phyloP scores from a whole-genome alignment of 208 protist genomes.

The Naegleria gruberi region DNA sequence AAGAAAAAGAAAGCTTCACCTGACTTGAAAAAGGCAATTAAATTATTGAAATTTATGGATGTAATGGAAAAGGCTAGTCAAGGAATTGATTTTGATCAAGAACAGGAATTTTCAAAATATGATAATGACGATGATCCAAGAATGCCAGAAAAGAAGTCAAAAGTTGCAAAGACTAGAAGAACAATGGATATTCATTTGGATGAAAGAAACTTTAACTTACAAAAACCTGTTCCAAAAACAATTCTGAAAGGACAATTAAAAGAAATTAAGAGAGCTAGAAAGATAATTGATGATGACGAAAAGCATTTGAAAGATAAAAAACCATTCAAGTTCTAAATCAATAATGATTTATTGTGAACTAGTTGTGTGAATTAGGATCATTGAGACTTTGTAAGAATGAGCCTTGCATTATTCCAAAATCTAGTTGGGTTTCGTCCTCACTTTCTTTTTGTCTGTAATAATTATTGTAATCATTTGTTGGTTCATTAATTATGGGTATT shows the following conservation, averaged over 20 bases:
- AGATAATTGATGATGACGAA: not conserved
- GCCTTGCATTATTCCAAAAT: not conserved
- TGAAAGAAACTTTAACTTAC: not conserved
- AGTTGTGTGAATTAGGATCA: too few relatives aligned
- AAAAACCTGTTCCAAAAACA: not conserved
- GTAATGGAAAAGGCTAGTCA: not conserved
- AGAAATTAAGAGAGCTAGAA: not conserved
- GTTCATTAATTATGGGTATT: too few relatives aligned
- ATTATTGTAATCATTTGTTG: too few relatives aligned
- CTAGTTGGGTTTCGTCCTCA: too few relatives aligned
- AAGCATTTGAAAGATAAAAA: not conserved
- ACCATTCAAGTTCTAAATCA: too few relatives aligned
- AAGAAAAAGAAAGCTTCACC: not conserved
- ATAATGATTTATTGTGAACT: too few relatives aligned
- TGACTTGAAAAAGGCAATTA: not conserved
- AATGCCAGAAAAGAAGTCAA: not conserved
- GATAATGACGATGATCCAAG: not conserved
- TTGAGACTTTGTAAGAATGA: not conserved
- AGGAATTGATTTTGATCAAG: too few relatives aligned
- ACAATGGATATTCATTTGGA: not conserved
- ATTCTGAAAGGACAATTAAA: not conserved
- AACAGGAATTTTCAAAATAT: not conserved
- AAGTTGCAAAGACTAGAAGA: not conserved
- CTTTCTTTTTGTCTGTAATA: too few relatives aligned
- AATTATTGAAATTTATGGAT: not conserved